Base-by-base conservation (phyloP, 2,329 filamentous ascomycete genomes). In the Aulographum hederae region DNA sequence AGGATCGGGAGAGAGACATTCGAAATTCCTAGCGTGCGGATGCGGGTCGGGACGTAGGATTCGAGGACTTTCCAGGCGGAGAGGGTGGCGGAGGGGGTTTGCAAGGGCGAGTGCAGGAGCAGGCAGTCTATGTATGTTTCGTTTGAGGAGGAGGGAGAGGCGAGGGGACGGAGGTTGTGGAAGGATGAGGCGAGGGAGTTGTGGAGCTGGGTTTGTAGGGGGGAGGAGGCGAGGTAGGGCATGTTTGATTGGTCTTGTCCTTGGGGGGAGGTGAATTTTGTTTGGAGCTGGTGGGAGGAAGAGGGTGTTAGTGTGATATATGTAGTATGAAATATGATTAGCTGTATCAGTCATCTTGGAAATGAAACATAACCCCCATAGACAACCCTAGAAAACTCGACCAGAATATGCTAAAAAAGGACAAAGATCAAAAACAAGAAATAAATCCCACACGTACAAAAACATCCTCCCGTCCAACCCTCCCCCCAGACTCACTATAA, bases 21-120 rank as follows among this genome's bases (percentile, higher is more conserved):
- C 33, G 77, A 82, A 34, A 89, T 74, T 26, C 81, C 81, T 5
- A 89, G 58, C 18, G 69, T 61, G 26, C 69, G 70, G 38, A 85
- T 70, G 27, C 50, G 51, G 41, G 63, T 46, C 0, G 78, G 76
- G 1, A 81, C 71, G 43, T 75, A 81, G 3, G 61, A 54, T 45
- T 78, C 68, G 11, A 86, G 59, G 0, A 68, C 53, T 15, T 54
- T 53, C 78, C 78, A 86, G 6, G 71, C 78, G 34, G 66, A 58
- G 18, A 75, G 43, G 0, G 78, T 73, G 38, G 65, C 51, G 2
- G 53, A 46, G 19, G 61, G 43, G 0, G 60, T 64, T 2, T 54
- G 52, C 17, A 70, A 47, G 1, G 69, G 68, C 0, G 63, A 68
- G 44, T 73, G 68, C 1, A 75, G 50, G n/a, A 74, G 54, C 3